A percentile compares a stretch with the other conserved stretches of the same genome.
Conservation (phyloP, 805 yeast species). For the Wickerhamiella musiphila region DNA sequence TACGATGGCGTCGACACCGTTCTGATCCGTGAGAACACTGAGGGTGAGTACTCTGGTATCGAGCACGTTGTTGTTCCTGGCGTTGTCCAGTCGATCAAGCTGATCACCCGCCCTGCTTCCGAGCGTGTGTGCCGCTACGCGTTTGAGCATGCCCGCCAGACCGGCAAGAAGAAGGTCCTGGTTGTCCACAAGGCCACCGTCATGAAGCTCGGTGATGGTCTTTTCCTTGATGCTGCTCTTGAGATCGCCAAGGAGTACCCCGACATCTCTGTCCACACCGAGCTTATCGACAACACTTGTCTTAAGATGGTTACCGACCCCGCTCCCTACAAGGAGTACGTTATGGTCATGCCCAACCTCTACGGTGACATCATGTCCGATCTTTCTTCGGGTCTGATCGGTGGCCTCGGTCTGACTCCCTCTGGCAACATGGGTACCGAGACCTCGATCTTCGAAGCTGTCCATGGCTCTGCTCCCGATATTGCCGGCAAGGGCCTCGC, state of each 20-base stretch:
- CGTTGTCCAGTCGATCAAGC: conserved; percentile 93
- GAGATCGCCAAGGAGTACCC: conserved; percentile 86
- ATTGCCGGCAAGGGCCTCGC: conserved; percentile 98
- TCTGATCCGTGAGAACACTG: conserved; percentile 95
- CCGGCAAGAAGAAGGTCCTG: conserved; percentile 70
- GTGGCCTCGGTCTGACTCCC: conserved; percentile 97
- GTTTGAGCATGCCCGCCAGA: conserved; percentile 83
- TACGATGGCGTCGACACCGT: conserved; percentile 83
- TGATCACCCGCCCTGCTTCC: conserved; percentile 90
- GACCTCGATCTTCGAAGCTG: conserved; percentile 97
- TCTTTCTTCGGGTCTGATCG: conserved; percentile 91
- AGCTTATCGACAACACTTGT: conserved; percentile 90
- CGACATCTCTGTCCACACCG: conserved; percentile 64
- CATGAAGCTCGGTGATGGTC: conserved; percentile 96
- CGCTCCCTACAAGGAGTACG: conserved; percentile 65
- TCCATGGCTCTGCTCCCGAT: conserved; percentile 99
- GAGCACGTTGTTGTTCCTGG: conserved; percentile 98
- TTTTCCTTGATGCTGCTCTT: conserved; percentile 81
- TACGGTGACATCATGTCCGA: conserved; percentile 99
- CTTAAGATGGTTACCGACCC: conserved; percentile 84
- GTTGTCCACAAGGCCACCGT: conserved; percentile 98
- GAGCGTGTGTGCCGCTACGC: conserved; percentile 95
- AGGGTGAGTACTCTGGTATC: conserved; percentile 98
- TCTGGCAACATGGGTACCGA: conserved; percentile 98
- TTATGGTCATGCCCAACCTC: conserved; percentile 97